Evolutionary conservation across 495 filamentous ascomycete species (phyloP).

Genomic region (Parmelia sp.): DNA sequence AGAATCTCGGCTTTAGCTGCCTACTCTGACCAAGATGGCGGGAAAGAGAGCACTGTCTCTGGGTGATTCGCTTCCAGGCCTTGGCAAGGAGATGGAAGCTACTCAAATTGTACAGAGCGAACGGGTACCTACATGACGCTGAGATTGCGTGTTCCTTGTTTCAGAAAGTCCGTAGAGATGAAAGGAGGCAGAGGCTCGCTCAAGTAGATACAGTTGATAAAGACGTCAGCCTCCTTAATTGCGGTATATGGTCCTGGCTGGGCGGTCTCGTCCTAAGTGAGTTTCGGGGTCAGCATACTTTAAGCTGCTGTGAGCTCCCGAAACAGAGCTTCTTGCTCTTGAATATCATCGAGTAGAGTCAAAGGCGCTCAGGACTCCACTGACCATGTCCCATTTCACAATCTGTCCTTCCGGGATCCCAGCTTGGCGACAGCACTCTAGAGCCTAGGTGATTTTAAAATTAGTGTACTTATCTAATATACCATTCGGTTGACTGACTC

Average conservation of each 20-base stretch:
- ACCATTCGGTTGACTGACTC: conserved; percentile 34
- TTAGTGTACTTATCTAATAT: too few relatives aligned
- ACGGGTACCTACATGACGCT: conserved; percentile 85
- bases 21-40: background rate
- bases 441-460: conserved; percentile 33
- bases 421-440: conserved; percentile 68
- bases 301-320: background rate
- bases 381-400: conserved; percentile 77
- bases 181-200: conserved; percentile 62
- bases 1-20: background rate
- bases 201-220: conserved; percentile 92
- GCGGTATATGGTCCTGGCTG: background rate
- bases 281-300: background rate
- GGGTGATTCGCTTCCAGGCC: background rate
- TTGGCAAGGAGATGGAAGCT: conserved; percentile 39
- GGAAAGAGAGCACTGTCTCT: background rate
- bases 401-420: conserved; percentile 70
- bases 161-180: conserved; percentile 63
- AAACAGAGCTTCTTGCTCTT: background rate
- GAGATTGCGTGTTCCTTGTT: conserved; percentile 61
- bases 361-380: background rate
- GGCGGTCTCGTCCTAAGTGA: background rate
- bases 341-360: background rate
- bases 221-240: conserved; percentile 50
- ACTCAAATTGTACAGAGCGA: background rate